Conservation (phyloP, 2,329 filamentous ascomycete genomes). For the Monilinia fructicola region DNA sequence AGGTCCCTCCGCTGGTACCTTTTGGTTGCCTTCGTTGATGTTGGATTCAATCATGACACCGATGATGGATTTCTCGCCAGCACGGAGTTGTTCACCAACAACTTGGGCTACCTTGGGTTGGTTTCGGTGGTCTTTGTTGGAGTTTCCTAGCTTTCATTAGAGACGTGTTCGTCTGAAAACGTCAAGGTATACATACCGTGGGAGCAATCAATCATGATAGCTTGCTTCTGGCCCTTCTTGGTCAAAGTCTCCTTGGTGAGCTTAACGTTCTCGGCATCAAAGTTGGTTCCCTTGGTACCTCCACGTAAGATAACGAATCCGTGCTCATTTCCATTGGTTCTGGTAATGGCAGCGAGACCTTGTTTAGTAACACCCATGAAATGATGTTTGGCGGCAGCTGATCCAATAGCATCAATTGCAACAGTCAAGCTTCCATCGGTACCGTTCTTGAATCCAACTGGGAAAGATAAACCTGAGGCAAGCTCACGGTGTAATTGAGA, state of each 20-base stretch:
- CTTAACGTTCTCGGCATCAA: slow-evolving; percentile 79
- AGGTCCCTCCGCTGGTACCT: slow-evolving; percentile 81
- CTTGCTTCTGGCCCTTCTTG: slow-evolving; percentile 81
- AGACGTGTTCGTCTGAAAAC: too few species aligned
- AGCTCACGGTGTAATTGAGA: slow-evolving; percentile 95
- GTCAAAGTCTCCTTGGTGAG: slow-evolving; percentile 73
- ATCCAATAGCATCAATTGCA: slow-evolving; percentile 93
- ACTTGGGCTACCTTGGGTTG: slow-evolving; percentile 88
- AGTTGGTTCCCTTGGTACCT: slow-evolving; percentile 91
- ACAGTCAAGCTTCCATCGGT: slow-evolving; percentile 90
- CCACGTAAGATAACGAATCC: slow-evolving; percentile 96
- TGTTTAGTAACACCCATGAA: slow-evolving; percentile 99
- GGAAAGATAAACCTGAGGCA: slow-evolving; percentile 92
- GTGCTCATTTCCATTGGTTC: slow-evolving; percentile 91
- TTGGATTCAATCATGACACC: slow-evolving; percentile 99
- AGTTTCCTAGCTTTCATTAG: slow-evolving; percentile 66
- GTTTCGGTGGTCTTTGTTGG: slow-evolving; percentile 95
- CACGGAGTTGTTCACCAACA: slow-evolving; percentile 80
- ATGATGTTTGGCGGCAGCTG: slow-evolving; percentile 82
- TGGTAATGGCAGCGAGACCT: slow-evolving; percentile 89
- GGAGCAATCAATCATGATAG: slow-evolving; percentile 98
- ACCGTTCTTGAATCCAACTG: slow-evolving; percentile 99
- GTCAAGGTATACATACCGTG: slow-evolving; percentile 62
- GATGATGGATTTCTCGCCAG: slow-evolving; percentile 84
- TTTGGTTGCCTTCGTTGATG: slow-evolving; percentile 87